Base-by-base conservation (phyloP, 352 stramenopile species). In the Globisporangium recalcitrans region DNA sequence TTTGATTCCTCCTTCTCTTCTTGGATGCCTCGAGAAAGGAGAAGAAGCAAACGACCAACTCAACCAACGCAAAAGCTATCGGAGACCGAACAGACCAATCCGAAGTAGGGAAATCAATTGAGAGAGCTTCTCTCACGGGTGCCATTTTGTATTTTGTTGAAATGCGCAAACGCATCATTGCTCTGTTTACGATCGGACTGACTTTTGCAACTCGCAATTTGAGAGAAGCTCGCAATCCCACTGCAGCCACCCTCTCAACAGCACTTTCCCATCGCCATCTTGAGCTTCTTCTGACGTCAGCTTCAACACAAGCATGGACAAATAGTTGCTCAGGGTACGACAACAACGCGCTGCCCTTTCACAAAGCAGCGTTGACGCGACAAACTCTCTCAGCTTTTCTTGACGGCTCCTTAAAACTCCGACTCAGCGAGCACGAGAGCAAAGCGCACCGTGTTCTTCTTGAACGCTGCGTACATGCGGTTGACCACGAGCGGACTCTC, bases 391-490 rank as follows among this genome's bases (percentile, higher is more conserved):
- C 27, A 31, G 27, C 27, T 2, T 31, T 31, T 2, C 27, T 5
- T 31, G 16, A 40, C 4, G 34, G 34, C 7, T 31, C 14, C 10
- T 27, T 70, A 93, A 42, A 93, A 94, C 56, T 94, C 85, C 4
- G 85, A 88, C 55, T 92, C 82, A 5, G 72, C 78, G 44, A 94
- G 52, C 21, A 78, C 74, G 27, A 90, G 58, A 11, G 85, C 82
- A 52, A 92, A 94, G 4, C 85, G 78, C 26, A 94, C 82, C 19
- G 80, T 92, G 40, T 85, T 77, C 60, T 83, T 87, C 56, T 79
- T 77, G 59, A 92, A 94, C 26, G 71, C 71, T 11, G 82, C 85
- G 63, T 91, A 94, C 77, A 94, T 89, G 40, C 85, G 82, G 62
- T 80, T 90, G 19, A 92, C 78, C 16, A 90, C 80, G 31, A 90